Evolutionary conservation across 192 early-diverging fungal genomes (phyloP), one percentile per base, ranked within the genome.

Genomic region (Gamsiella multidivaricata): DNA sequence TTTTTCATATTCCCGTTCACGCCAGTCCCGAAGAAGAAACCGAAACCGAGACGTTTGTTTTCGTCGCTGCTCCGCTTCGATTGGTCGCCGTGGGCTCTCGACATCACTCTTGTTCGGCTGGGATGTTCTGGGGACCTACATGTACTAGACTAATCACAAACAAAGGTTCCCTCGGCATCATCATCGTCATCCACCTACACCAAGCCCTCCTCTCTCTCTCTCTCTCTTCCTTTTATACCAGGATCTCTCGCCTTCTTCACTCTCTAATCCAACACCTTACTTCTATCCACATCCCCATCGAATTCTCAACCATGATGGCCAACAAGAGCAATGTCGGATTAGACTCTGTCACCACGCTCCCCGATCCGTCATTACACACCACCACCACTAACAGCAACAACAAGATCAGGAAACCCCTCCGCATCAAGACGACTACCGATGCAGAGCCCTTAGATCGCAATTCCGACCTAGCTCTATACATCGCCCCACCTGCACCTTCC

Each of bases 401-500:
- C n/a, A n/a, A n/a, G n/a, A n/a, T n/a, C n/a, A n/a, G n/a, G n/a
- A n/a, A n/a, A n/a, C 45, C 45, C 4, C 10, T n/a, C 45, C 5
- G 12, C 45, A 10, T 46, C 45, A 46, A 46, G 45, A 41, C 34
- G 3, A 5, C 39, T 10, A 42, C n/a, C 11, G 52, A 65, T 54
- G n/a, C 12, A 9, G 52, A 46, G 54, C 64, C 52, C 20, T 5
- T 45, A 10, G 56, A 49, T 46, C 23, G 31, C 51, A 39, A 43
- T 32, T 37, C 32, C 1, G n/a, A n/a, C n/a, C n/a, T n/a, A n/a
- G n/a, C n/a, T n/a, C n/a, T n/a, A n/a, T 39, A 60, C 28, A 37
- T 61, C 11, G 26, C 49, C 5, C 56, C 34, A 28, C 66, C 66
- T 23, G 51, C 59, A 20, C 42, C 51, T 20, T 49, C 42, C 9